Evolutionary conservation across 2,329 filamentous ascomycete genomes (phyloP), one percentile per base, ranked within the genome.

Genomic region (Aaosphaeria arxii): DNA sequence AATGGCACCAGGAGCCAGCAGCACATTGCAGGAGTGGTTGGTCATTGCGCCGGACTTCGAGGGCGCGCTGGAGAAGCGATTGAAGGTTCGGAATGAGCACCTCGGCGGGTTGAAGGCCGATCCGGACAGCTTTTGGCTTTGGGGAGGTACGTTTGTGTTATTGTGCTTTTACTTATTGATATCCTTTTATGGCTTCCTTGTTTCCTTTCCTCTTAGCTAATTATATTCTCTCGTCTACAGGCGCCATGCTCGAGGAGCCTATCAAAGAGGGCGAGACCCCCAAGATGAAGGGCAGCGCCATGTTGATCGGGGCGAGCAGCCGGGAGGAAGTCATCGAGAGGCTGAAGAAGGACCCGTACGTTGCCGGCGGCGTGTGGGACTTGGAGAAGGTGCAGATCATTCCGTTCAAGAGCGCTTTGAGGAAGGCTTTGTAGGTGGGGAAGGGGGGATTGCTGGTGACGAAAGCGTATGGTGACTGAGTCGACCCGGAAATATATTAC

Each of bases 331-430:
- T 89, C 2, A 66, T 86, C 38, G 79, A 86, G 58, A 63, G 80
- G 44, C 67, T 96, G 42, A 81, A 80, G 68, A 77, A 81, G 43
- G 91, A 96, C 72, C 74, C 91, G 7, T 96, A 95, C 71, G 76
- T 78, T 7, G 78, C 73, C 51, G 77, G 71, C 40, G 88, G 85
- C 0, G 90, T 95, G 6, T 96, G 91, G 91, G 89, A 96, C 74
- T 55, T 64, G 61, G 65, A 68, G 7, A 76, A 77, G 65, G 69
- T 75, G 42, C 71, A 76, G 59, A 74, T 77, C 43, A 73, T 74
- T 49, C 75, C 75, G 1, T 77, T 77, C 51, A 77, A 74, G 67
- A 72, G 69, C 48, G 74, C 74, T 33, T 48, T 77, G 43, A 69
- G 75, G 57, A 71, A 72, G 63, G 54, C 69, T 3, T 55, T 75